Evolutionary conservation across 1,284 basidiomycete genomes (phyloP).

Genomic region (Heterobasidion irregulare): DNA sequence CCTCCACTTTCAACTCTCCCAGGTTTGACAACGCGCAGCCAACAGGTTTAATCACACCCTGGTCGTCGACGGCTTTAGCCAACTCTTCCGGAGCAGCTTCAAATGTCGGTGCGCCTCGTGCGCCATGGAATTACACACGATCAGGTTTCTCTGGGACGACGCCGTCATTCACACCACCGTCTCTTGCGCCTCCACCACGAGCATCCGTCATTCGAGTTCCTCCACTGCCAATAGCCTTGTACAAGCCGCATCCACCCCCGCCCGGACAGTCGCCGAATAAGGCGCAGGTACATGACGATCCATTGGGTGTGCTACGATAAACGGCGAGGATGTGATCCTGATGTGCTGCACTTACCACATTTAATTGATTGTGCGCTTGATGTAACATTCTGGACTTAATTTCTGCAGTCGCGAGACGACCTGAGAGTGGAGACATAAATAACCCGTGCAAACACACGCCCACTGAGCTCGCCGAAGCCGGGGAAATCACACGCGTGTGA

Average conservation of each 20-base stretch:
- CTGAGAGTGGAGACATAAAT: background rate
- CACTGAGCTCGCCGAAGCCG: background rate
- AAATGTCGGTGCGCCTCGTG: conserved; percentile 17
- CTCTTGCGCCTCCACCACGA: conserved; percentile 23
- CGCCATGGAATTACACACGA: conserved; percentile 47
- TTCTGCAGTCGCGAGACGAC: too few species aligned
- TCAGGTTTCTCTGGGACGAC: conserved; percentile 35
- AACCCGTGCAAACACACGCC: background rate
- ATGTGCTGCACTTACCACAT: background rate
- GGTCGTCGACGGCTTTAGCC: conserved; percentile 5
- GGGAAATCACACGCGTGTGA: conserved; percentile 32
- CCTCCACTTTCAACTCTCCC: conserved; percentile 8
- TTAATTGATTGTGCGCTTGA: background rate
- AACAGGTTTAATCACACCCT: background rate
- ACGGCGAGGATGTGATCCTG: background rate
- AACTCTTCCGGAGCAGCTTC: conserved; percentile 5
- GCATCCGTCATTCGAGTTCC: conserved; percentile 30
- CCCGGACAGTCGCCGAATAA: conserved; percentile 24
- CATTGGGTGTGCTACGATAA: conserved; percentile 47
- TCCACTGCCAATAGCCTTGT: conserved; percentile 13
- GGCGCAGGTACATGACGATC: conserved; percentile 41
- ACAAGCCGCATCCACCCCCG: conserved; percentile 14
- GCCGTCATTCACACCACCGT: conserved; percentile 11
- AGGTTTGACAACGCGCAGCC: conserved; percentile 3
- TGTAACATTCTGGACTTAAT: background rate